Evolutionary conservation across 140 eudicot genomes (phyloP).

Genomic region (Erigeron philadelphicus): DNA sequence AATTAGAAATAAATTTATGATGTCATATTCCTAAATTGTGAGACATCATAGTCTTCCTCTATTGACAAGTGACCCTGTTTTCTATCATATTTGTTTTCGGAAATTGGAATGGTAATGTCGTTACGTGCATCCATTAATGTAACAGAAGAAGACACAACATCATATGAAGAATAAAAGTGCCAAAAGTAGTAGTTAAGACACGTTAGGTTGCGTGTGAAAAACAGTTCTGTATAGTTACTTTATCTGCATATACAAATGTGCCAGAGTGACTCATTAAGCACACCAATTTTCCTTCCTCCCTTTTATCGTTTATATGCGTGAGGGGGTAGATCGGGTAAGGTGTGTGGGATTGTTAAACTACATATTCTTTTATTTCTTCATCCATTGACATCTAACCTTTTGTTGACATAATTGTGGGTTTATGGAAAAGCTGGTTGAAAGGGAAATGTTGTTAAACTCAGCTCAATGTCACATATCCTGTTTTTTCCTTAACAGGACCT

Average conservation of each 20-base stretch:
- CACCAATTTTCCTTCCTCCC: background rate
- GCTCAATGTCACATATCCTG: background rate
- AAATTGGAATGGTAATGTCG: constrained; percentile 10
- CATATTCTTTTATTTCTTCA: background rate
- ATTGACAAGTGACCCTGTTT: background rate
- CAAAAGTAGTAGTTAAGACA: background rate
- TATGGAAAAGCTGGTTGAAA: background rate
- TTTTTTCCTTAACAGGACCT: background rate
- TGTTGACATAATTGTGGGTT: background rate
- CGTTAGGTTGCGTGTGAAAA: background rate
- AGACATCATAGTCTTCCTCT: constrained; percentile 12
- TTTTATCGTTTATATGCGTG: constrained; percentile 2
- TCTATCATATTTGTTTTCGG: constrained; percentile 5
- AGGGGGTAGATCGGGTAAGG: background rate
- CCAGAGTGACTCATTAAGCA: background rate
- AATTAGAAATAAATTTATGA: background rate
- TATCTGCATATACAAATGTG: background rate
- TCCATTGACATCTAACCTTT: background rate
- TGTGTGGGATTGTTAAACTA: background rate
- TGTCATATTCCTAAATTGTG: background rate
- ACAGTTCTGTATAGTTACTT: background rate
- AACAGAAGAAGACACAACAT: background rate
- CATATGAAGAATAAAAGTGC: background rate
- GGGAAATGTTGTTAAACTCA: background rate
- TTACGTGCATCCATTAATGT: background rate